These are phyloP conservation scores for Diaporthe citrichinensis DNA, from an alignment of 2,329 filamentous ascomycete species.

Conservation along the genomic window DNA sequence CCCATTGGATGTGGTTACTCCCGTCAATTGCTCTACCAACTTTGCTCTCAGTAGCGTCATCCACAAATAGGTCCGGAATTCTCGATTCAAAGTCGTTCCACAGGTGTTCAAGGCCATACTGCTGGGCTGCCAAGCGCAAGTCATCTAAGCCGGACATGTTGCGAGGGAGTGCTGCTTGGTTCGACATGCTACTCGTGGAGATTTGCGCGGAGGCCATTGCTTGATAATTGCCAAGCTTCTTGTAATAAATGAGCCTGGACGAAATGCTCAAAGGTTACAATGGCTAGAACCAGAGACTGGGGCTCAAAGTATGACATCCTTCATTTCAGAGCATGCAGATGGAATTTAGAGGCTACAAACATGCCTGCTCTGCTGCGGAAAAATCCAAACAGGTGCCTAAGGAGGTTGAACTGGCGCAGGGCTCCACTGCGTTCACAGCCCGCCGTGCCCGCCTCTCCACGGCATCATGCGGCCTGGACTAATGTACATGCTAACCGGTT, in stretches of 20 bases:
- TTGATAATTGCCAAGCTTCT: background rate
- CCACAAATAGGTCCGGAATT: slow-evolving; percentile 9
- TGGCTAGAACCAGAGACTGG: too few species aligned
- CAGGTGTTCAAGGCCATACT: background rate
- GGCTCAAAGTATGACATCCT: too few species aligned
- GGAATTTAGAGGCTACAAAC: too few species aligned
- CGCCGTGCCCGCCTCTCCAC: too few species aligned
- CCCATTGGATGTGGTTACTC: background rate
- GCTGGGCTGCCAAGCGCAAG: background rate
- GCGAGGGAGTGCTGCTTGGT: background rate
- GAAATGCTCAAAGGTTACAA: too few species aligned
- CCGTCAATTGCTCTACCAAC: background rate
- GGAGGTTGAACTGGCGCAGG: too few species aligned
- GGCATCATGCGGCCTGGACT: background rate
- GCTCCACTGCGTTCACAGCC: too few species aligned
- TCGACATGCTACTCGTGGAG: background rate
- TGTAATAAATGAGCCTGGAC: background rate
- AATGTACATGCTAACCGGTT: background rate
- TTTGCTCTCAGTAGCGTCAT: background rate
- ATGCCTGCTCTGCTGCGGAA: too few species aligned
- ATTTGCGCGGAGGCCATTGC: background rate
- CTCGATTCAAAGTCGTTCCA: slow-evolving; percentile 23
- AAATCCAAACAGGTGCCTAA: too few species aligned
- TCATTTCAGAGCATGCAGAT: too few species aligned
- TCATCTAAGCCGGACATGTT: background rate